Percentiles rank a stretch among this genome's conserved stretches.
Conservation (phyloP, 805 yeast species). For the Saccharomycopsis lassenensis region DNA sequence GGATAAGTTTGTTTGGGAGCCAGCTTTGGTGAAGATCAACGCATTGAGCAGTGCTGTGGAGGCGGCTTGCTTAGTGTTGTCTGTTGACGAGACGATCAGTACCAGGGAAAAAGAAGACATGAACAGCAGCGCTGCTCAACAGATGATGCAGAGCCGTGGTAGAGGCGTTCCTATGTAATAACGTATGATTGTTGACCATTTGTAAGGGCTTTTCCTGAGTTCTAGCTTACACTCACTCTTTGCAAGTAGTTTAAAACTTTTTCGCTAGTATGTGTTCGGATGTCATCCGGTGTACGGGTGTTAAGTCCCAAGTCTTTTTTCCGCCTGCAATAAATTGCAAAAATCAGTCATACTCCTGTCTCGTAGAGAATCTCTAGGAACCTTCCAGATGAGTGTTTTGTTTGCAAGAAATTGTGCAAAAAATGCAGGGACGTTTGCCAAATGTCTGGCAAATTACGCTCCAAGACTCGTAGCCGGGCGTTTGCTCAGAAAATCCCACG, state of each 20-base stretch:
- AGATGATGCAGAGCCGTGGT: constrained; percentile 47
- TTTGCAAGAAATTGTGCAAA: neutral
- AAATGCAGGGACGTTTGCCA: neutral
- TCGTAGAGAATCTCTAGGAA: too few relatives aligned
- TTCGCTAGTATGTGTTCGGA: too few relatives aligned
- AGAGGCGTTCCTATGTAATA: constrained; percentile 57
- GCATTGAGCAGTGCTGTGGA: constrained; percentile 95
- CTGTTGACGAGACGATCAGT: constrained; percentile 91
- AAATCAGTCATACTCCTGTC: neutral
- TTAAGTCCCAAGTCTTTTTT: too few relatives aligned
- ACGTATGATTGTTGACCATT: too few relatives aligned
- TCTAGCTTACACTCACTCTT: too few relatives aligned
- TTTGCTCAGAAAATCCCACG: neutral
- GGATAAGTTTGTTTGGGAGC: constrained; percentile 92
- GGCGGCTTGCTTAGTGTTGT: constrained; percentile 84
- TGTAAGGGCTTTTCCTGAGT: too few relatives aligned
- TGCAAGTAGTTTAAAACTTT: too few relatives aligned
- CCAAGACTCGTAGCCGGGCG: too few relatives aligned
- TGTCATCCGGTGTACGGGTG: too few relatives aligned
- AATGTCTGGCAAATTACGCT: too few relatives aligned
- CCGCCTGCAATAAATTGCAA: too few relatives aligned
- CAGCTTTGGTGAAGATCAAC: constrained; percentile 84
- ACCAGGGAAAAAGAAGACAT: constrained; percentile 54
- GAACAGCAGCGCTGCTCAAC: constrained; percentile 37
- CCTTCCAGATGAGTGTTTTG: too few relatives aligned